Evolutionary conservation across 441 rosid species (phyloP).

Genomic region (Pelargonium cotyledonis): DNA sequence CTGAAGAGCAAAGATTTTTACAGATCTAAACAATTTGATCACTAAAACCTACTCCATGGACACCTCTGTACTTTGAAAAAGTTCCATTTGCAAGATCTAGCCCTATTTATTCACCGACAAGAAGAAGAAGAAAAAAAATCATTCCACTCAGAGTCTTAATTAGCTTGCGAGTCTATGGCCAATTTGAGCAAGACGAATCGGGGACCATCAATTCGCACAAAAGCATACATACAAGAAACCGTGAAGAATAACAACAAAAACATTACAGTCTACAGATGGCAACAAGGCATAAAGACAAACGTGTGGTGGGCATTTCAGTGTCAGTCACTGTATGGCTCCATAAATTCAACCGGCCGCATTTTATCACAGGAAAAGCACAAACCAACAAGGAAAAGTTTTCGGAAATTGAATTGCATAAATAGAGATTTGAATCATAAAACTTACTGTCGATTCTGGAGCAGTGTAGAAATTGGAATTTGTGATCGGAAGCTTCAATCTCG

Average conservation of each 20-base stretch:
- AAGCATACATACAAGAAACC: not conserved
- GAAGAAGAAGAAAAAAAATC: not conserved
- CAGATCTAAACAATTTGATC: not conserved
- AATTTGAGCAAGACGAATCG: not conserved
- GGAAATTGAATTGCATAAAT: not conserved
- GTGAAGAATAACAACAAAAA: conserved; percentile 3
- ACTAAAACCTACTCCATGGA: not conserved
- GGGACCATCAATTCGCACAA: conserved; percentile 1
- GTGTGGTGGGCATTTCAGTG: not conserved
- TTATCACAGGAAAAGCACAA: not conserved
- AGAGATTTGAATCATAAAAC: not conserved
- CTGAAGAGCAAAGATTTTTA: not conserved
- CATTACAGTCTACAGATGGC: not conserved
- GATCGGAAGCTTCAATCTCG: not conserved
- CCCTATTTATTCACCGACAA: not conserved
- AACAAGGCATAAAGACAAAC: not conserved
- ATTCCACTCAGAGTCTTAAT: not conserved
- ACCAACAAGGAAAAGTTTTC: not conserved
- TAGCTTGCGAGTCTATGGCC: not conserved
- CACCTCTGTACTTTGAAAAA: not conserved
- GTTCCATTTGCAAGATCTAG: not conserved
- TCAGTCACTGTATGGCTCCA: not conserved
- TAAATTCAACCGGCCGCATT: not conserved
- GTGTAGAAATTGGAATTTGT: not conserved
- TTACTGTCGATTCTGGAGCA: not conserved